phyloP scores from a whole-genome alignment of 768 basidiomycete genomes.

The Fistulinella prunicolor region DNA sequence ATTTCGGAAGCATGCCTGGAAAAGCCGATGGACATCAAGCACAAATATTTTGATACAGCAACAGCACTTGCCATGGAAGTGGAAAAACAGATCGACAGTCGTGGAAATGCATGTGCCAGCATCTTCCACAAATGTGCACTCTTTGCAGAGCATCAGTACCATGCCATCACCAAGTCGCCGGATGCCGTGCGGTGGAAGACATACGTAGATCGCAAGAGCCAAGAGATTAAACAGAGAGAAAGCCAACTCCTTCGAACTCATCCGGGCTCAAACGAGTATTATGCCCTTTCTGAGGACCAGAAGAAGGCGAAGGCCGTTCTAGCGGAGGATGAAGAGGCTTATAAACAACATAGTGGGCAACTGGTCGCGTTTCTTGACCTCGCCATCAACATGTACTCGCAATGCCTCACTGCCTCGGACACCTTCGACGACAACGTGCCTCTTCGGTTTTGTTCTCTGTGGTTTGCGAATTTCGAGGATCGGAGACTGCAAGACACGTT shows the following conservation, averaged over 20 bases:
- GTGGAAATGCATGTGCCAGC: conserved; percentile 41
- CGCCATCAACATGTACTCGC: conserved; percentile 85
- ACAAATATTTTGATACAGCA: conserved; percentile 69
- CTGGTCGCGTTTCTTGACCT: conserved; percentile 63
- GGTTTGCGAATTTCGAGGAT: conserved; percentile 85
- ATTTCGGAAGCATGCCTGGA: conserved; percentile 81
- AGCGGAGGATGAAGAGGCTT: conserved; percentile 49
- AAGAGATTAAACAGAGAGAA: conserved; percentile 60
- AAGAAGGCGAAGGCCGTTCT: conserved; percentile 47
- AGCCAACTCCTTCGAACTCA: conserved; percentile 30
- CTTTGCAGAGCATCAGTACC: conserved; percentile 89
- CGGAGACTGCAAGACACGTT: conserved; percentile 42
- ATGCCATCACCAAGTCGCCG: conserved; percentile 62
- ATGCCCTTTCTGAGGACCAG: conserved; percentile 36
- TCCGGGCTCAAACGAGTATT: conserved; percentile 15
- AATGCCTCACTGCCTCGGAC: conserved; percentile 66
- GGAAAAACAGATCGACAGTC: conserved; percentile 20
- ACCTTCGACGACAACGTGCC: conserved; percentile 71
- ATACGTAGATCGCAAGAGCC: conserved; percentile 68
- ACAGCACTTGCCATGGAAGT: conserved; percentile 32
- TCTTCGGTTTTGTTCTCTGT: conserved; percentile 84
- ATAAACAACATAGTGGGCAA: conserved; percentile 40
- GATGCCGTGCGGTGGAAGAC: conserved; percentile 67
- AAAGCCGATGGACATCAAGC: conserved; percentile 68
- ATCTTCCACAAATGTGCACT: conserved; percentile 81